Evolutionary conservation across 163 green algal species (phyloP), one percentile per base, ranked within the genome.

Genomic region (Chlorella variabilis): DNA sequence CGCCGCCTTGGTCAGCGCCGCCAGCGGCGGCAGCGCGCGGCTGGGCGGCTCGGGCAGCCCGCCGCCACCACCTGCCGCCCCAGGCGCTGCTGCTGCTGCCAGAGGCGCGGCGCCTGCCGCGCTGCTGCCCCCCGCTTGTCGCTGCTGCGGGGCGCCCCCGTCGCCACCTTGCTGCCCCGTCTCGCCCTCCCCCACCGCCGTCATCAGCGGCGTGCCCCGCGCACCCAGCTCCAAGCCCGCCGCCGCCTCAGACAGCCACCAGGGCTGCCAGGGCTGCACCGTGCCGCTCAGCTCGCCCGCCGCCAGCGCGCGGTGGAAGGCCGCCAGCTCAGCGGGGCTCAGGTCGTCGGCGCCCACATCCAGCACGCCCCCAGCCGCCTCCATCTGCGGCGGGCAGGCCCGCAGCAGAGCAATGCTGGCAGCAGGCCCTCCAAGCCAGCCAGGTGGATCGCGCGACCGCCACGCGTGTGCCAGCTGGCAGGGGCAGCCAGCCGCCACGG

Each of bases 211-310:
- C 33, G 39, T 90, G 31, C 89, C 89, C 25, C 23, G 31, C 2
- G 73, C 31, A 11, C 71, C 51, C 4, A 92, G 74, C 27, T 71
- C 54, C 38, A 90, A 45, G 3, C 41, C 23, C 0, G 25, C 81
- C 15, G 82, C 89, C 42, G 80, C 85, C 29, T 59, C 25, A 11
- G 71, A 33, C 25, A 77, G 65, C 90, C 90, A 94, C 90, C 90
- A 94, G 65, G 90, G 90, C 69, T 85, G 25, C 90, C 90, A 94
- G 3, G 76, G 42, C 18, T 76, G 8, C 11, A 94, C 62, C 49
- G 85, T 70, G 0, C 38, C 61, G 36, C 42, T 85, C n/a, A 92
- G 69, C 59, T 83, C 49, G 3, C 83, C 87, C 18, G 68, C 69
- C 17, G 81, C 82, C 38, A 91, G 34, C 15, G 84, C 86, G 2